Evolutionary conservation across 768 basidiomycete genomes (phyloP), one percentile per base, ranked within the genome.

Genomic region (Amanita polypyramis): DNA sequence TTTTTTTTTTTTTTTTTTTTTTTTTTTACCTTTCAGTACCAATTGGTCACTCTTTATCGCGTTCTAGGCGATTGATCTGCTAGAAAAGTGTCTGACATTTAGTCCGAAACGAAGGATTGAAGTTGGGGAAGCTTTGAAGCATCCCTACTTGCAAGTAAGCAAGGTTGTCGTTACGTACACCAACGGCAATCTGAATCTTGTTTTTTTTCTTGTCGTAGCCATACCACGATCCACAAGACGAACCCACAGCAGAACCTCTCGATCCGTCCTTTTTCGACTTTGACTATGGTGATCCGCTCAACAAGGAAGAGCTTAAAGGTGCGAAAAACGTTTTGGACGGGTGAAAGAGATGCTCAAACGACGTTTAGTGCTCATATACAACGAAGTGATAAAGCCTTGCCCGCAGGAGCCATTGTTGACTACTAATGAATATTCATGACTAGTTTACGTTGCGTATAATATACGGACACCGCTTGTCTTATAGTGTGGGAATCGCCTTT

Each of bases 201-300:
- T 14, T 40, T 17, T 49, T n/a, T 4, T 14, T 40, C 17, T 15
- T 36, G 17, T 30, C 6, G 15, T 21, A 2, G 29, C 40, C 56
- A 52, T 17, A 51, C 20, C 87, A 91, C 56, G 90, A 92, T 60
- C 82, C 91, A 1, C 84, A 88, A 46, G 93, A 96, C 59, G 93
- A 96, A 59, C 93, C 94, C 2, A 69, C 70, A 23, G 82, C 85
- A n/a, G 72, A 77, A 35, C 82, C 87, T 8, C 75, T 96, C 38
- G 82, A 82, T 58, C 79, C 89, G 0, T 75, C 77, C 38, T 96
- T 93, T 65, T 96, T 96, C 63, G 85, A 91, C 55, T 95, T 94
- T 58, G 92, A 96, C 62, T 39, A 47, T 33, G 38, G 37, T 3
- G 40, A 49, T 42, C 15, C 38, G n/a, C 39, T 49, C 15, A 36